Base-by-base conservation (phyloP, 2,329 filamentous ascomycete genomes). In the Canariomyces notabilis region DNA sequence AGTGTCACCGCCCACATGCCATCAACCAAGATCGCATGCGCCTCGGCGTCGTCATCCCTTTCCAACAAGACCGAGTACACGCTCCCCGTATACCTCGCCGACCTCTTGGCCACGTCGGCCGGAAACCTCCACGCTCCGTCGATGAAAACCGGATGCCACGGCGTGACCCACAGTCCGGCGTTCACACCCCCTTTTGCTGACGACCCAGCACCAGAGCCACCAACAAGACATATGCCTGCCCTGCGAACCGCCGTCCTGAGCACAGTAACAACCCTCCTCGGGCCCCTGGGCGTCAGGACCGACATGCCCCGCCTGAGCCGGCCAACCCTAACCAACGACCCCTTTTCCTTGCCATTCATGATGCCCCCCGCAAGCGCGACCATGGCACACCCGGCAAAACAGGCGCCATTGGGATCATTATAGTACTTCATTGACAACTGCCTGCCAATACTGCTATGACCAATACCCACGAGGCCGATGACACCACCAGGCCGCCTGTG, bases 51-150 rank as follows among this genome's bases (percentile, higher is more conserved):
- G 1, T 37, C 38, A 49, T 75, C 70, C 2, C 64, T 64, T 60
- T 79, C 67, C 15, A 83, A 62, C 15, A 83, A 58, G 1, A 82
- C 63, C 0, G 79, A 82, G 63, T 79, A 83, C 5, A 83, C 66
- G 2, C 59, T 59, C 0, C 78, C 77, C 0, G 72, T 73, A 42
- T 77, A 79, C 3, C 62, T 55, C 1, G 70, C 61, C 6, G 52
- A 16, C 2, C 55, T 42, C 0, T 60, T 53, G 0, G 66, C 59
- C 1, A 70, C 54, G 0, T 70, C 50, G 0, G 59, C 66, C 0
- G 63, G 63, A 35, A 63, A 64, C 20, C 42, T 42, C 63, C 62
- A 65, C 31, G 16, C 21, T 1, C 26, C 18, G 2, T 45, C 52
- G 7, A 47, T 34, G 31, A 37, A 53, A 2, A 83, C 61, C 1